phyloP scores from a whole-genome alignment of 83 land plant species.

The Larix sibirica region DNA sequence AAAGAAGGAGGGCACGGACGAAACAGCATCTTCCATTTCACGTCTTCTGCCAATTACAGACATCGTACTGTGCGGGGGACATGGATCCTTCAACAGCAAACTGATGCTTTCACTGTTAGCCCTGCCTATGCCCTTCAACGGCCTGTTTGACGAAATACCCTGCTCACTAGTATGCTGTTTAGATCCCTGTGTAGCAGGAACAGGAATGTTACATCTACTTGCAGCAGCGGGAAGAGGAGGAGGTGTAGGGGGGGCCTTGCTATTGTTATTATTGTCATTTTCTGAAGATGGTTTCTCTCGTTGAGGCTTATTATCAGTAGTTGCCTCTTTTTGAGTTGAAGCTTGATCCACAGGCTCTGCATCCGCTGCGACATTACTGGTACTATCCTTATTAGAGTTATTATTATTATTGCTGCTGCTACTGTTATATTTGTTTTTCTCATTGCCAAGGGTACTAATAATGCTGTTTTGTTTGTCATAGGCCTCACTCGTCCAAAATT shows the following conservation, averaged over 20 bases:
- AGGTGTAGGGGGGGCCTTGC: neutral
- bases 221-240: neutral
- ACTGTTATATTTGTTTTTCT: neutral
- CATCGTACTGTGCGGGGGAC: constrained; percentile 40
- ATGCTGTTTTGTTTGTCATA: neutral
- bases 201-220: neutral
- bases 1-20: constrained; percentile 40
- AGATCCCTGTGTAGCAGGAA: neutral
- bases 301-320: neutral
- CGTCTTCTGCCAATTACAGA: constrained; percentile 65
- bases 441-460: neutral
- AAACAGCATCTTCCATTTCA: constrained; percentile 78
- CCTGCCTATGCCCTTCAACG: constrained; percentile 6
- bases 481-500: neutral
- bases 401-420: neutral
- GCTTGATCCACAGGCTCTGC: neutral
- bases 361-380: neutral
- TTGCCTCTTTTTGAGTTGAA: neutral
- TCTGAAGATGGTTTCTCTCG: neutral
- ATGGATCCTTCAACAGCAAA: constrained; percentile 18
- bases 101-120: constrained; percentile 18
- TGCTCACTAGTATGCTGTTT: neutral
- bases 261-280: neutral
- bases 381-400: neutral
- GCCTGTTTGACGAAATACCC: neutral